Evolutionary conservation across 2,329 filamentous ascomycete genomes (phyloP).

Genomic region (Diplodia corticola): DNA sequence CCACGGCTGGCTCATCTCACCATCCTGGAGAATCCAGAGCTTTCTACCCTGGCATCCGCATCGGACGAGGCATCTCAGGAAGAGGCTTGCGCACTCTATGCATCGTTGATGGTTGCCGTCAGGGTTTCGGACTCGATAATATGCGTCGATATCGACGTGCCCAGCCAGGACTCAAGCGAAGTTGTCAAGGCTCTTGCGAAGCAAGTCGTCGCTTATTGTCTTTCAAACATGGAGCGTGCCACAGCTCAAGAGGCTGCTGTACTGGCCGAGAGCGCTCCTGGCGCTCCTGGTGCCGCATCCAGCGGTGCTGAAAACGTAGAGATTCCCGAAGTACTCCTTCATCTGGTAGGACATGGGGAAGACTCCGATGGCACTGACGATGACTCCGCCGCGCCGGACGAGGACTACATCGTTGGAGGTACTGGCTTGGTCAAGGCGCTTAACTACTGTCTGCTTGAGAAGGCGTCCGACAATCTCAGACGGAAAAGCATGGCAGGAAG

Average conservation of each 20-base stretch:
- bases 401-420: constrained; percentile 94
- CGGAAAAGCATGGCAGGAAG: constrained; percentile 29
- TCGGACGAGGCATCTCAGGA: constrained; percentile 80
- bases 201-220: constrained; percentile 90
- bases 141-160: constrained; percentile 89
- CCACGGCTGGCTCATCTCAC: constrained; percentile 80
- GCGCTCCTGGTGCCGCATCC: constrained; percentile 46
- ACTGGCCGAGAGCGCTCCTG: constrained; percentile 30
- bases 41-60: constrained; percentile 70
- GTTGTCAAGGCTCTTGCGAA: constrained; percentile 89
- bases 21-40: constrained; percentile 75
- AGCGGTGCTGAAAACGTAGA: constrained; percentile 44
- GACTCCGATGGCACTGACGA: constrained; percentile 56
- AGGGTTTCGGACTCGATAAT: constrained; percentile 81
- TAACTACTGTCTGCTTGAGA: constrained; percentile 84
- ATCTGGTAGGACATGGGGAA: constrained; percentile 74
- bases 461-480: constrained; percentile 57
- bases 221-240: constrained; percentile 83
- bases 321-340: constrained; percentile 81
- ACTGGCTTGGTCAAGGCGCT: constrained; percentile 94
- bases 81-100: constrained; percentile 90
- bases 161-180: constrained; percentile 77
- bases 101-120: constrained; percentile 84
- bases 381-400: constrained; percentile 72
- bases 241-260: constrained; percentile 64